These are phyloP conservation scores for Fusarium sp. DNA, from an alignment of 2,329 filamentous ascomycete species.

Conservation along the genomic window DNA sequence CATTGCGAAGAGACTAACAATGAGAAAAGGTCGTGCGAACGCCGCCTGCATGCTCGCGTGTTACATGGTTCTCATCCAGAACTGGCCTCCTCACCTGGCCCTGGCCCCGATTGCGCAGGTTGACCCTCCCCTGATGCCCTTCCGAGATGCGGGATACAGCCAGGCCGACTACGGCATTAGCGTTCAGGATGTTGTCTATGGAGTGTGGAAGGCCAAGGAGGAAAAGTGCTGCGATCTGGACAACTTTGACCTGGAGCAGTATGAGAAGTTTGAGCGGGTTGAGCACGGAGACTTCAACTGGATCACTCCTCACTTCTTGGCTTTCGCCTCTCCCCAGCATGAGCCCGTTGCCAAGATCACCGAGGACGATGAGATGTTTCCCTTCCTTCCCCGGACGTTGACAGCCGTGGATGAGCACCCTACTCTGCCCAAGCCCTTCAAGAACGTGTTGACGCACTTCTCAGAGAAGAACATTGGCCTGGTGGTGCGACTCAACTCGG, in stretches of 20 bases:
- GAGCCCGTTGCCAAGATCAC: slow-evolving; percentile 76
- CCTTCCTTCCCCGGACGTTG: slow-evolving; percentile 76
- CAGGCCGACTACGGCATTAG: slow-evolving; percentile 96
- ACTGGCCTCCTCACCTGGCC: slow-evolving; percentile 95
- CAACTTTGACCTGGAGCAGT: slow-evolving; percentile 96
- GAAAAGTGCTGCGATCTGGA: slow-evolving; percentile 89
- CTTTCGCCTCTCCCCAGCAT: slow-evolving; percentile 94
- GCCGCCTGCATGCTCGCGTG: slow-evolving; percentile 93
- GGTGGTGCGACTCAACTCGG: slow-evolving; percentile 93
- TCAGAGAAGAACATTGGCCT: slow-evolving; percentile 86
- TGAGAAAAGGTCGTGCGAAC: slow-evolving; percentile 76
- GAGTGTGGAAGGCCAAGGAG: slow-evolving; percentile 98
- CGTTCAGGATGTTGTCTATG: slow-evolving; percentile 97
- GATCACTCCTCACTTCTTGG: slow-evolving; percentile 93
- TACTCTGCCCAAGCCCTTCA: slow-evolving; percentile 83
- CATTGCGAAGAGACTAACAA: slow-evolving; percentile 25
- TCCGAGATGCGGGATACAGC: slow-evolving; percentile 97
- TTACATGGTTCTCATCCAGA: slow-evolving; percentile 99
- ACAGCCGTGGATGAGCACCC: slow-evolving; percentile 74
- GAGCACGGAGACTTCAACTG: slow-evolving; percentile 99
- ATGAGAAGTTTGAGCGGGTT: slow-evolving; percentile 93
- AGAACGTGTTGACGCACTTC: slow-evolving; percentile 94
- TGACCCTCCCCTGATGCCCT: slow-evolving; percentile 97
- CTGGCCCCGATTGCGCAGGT: slow-evolving; percentile 95
- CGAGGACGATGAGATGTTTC: slow-evolving; percentile 75